These are phyloP conservation scores for Yamadazyma olivae DNA, from an alignment of 805 yeast species.

Conservation along the genomic window DNA sequence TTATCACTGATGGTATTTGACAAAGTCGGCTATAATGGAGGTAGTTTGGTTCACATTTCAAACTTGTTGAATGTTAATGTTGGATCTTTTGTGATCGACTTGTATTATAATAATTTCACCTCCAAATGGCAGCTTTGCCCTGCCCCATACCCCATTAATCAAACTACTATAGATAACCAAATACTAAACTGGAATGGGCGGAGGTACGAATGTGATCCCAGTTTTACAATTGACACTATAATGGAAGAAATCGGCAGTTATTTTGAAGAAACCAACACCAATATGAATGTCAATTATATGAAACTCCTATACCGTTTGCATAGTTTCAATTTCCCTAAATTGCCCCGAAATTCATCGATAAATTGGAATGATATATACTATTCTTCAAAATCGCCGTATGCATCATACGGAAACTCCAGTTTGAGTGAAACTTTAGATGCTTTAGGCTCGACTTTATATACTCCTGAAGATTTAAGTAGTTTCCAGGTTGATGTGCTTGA, in stretches of 20 bases:
- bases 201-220: constrained; percentile 26
- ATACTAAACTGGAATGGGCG: constrained; percentile 27
- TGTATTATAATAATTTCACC: constrained; percentile 51
- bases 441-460: constrained; percentile 20
- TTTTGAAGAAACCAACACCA: constrained; percentile 26
- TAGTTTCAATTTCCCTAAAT: constrained; percentile 6
- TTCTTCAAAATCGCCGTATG: constrained; percentile 6
- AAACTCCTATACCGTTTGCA: constrained; percentile 20
- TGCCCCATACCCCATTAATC: constrained; percentile 32
- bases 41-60: constrained; percentile 15
- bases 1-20: constrained; percentile 27
- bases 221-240: constrained; percentile 21
- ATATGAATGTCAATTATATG: constrained; percentile 30
- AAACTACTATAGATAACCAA: constrained; percentile 6
- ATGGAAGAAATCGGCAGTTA: constrained; percentile 18
- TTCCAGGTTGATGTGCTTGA: constrained; percentile 5
- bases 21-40: constrained; percentile 23
- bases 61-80: constrained; percentile 42
- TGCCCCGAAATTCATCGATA: constrained; percentile 3
- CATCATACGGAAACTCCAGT: constrained; percentile 25
- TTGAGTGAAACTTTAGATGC: constrained; percentile 21
- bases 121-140: constrained; percentile 56
- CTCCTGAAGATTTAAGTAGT: constrained; percentile 22
- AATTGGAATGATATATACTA: constrained; percentile 7
- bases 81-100: constrained; percentile 47